Evolutionary conservation across 2,329 filamentous ascomycete species (phyloP).

Genomic region (Pseudocercospora cruenta): DNA sequence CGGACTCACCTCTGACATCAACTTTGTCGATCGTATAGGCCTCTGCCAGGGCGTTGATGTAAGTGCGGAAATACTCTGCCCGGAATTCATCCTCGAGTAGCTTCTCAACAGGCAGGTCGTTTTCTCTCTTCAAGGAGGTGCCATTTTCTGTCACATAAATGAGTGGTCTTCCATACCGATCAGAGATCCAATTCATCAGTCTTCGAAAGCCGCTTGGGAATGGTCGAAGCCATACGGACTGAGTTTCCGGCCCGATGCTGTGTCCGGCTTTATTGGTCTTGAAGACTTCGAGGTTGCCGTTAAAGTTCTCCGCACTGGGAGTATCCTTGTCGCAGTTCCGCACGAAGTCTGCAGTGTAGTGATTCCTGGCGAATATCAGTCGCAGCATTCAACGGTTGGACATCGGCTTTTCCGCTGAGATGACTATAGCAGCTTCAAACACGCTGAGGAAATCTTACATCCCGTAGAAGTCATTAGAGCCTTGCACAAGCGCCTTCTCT

Average conservation of each 20-base stretch:
- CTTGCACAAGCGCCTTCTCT: conserved; percentile 73
- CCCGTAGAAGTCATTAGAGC: conserved; percentile 91
- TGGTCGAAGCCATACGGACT: conserved; percentile 79
- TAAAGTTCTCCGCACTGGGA: conserved; percentile 66
- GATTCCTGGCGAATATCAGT: conserved; percentile 56
- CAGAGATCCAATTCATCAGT: conserved; percentile 74
- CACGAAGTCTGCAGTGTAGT: conserved; percentile 89
- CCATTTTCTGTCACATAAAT: conserved; percentile 92
- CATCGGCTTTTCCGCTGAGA: conserved; percentile 6
- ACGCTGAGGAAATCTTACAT: conserved; percentile 53
- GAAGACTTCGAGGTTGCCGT: conserved; percentile 74
- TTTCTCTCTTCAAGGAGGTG: conserved; percentile 81
- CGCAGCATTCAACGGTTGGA: conserved; percentile 10
- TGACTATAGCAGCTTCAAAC: background rate
- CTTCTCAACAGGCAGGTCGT: conserved; percentile 69
- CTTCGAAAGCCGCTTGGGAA: conserved; percentile 76
- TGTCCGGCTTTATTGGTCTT: conserved; percentile 70
- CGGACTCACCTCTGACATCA: conserved; percentile 67
- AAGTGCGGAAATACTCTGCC: conserved; percentile 75
- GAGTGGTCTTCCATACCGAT: conserved; percentile 73
- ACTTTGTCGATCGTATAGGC: conserved; percentile 74
- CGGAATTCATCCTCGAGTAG: conserved; percentile 83
- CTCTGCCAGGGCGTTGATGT: conserved; percentile 75
- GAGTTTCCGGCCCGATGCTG: conserved; percentile 78
- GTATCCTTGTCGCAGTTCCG: conserved; percentile 64